Conservation (phyloP, 768 basidiomycete genomes). For the Coprinopsis strossmayeri region DNA sequence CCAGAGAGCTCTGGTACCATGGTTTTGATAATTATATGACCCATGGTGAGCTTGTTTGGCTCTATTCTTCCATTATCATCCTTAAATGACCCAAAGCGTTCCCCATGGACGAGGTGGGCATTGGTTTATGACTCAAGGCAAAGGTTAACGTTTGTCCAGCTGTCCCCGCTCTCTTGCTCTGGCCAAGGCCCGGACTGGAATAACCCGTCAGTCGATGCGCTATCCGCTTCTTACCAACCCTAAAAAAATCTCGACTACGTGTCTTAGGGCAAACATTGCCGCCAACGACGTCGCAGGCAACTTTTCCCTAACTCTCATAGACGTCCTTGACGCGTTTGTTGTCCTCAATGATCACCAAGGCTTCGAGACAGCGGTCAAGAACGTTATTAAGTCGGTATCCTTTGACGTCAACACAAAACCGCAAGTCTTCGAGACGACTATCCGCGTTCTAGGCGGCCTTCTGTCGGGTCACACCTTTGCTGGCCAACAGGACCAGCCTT, state of each 20-base stretch:
- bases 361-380: slow-evolving; percentile 80
- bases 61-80: slow-evolving; percentile 4
- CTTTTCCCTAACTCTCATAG: slow-evolving; percentile 79
- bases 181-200: slow-evolving; percentile 86
- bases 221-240: no score
- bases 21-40: slow-evolving; percentile 88
- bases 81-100: slow-evolving; percentile 47
- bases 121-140: slow-evolving; percentile 1
- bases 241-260: slow-evolving; percentile 11
- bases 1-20: slow-evolving; percentile 82
- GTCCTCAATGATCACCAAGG: slow-evolving; percentile 73
- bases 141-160: slow-evolving; percentile 30
- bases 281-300: slow-evolving; percentile 94
- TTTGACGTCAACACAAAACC: slow-evolving; percentile 94
- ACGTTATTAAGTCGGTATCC: slow-evolving; percentile 75
- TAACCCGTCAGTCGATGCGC: no score
- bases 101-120: slow-evolving; percentile 71
- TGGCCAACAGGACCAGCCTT: slow-evolving; percentile 55
- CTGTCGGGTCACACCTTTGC: slow-evolving; percentile 82
- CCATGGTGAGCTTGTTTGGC: slow-evolving; percentile 52
- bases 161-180: slow-evolving; percentile 84
- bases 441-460: slow-evolving; percentile 88
- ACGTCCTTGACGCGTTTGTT: slow-evolving; percentile 85
- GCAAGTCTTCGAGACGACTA: slow-evolving; percentile 98
- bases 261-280: slow-evolving; percentile 57